Conservation (phyloP, 2,329 filamentous ascomycete species). For the Alternaria triticina region DNA sequence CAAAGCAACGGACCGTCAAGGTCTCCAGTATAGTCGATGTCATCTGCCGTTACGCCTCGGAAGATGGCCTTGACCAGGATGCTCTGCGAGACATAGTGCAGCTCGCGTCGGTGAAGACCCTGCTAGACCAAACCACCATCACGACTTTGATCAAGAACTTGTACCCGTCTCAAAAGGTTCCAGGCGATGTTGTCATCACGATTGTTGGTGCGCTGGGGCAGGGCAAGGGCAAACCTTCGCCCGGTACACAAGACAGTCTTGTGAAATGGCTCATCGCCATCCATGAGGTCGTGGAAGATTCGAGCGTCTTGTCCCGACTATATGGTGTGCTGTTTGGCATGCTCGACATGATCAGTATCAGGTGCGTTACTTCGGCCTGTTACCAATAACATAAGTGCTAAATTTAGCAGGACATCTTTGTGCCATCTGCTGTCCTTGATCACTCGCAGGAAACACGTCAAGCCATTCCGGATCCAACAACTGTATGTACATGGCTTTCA, state of each 20-base stretch:
- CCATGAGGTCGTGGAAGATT: constrained; percentile 72
- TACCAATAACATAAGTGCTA: constrained; percentile 20
- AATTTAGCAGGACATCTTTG: constrained; percentile 54
- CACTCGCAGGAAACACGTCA: constrained; percentile 81
- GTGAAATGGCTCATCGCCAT: constrained; percentile 81
- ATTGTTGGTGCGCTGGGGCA: constrained; percentile 78
- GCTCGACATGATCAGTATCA: constrained; percentile 78
- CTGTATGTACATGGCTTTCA: constrained; percentile 50
- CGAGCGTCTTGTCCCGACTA: constrained; percentile 67
- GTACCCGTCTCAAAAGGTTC: constrained; percentile 73
- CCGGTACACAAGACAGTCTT: constrained; percentile 72
- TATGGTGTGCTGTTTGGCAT: constrained; percentile 82
- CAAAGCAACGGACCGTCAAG: constrained; percentile 69
- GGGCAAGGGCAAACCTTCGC: constrained; percentile 75
- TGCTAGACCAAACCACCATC: constrained; percentile 78
- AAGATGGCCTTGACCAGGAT: constrained; percentile 68
- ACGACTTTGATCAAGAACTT: constrained; percentile 73
- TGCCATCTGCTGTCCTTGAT: constrained; percentile 81
- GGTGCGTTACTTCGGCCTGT: constrained; percentile 53
- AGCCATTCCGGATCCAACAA: constrained; percentile 80
- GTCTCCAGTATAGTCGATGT: constrained; percentile 70
- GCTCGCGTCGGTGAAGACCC: constrained; percentile 68
- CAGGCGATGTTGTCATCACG: constrained; percentile 65
- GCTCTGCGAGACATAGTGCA: constrained; percentile 69
- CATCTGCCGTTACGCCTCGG: constrained; percentile 68